phyloP scores from a whole-genome alignment of 1,139 yeast genomes.

The Sugiyamaella paludigena region DNA sequence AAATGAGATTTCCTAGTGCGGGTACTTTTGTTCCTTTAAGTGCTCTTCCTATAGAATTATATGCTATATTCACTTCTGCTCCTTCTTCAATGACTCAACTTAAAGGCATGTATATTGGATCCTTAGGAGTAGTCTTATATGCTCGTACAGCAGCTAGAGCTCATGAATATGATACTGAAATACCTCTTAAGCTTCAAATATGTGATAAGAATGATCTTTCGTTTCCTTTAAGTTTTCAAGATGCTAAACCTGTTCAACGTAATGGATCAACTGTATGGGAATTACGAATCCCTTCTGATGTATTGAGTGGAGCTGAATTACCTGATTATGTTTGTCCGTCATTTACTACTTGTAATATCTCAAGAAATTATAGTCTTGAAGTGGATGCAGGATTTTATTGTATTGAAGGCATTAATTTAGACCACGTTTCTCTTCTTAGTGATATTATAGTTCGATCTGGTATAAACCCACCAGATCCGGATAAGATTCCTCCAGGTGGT shows the following conservation, averaged over 20 bases:
- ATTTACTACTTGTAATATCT: constrained; percentile 57
- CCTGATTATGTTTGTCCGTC: constrained; percentile 55
- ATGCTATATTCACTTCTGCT: constrained; percentile 22
- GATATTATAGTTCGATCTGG: constrained; percentile 29
- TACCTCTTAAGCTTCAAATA: constrained; percentile 22
- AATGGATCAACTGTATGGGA: constrained; percentile 23
- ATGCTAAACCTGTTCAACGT: constrained; percentile 16
- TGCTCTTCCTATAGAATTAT: constrained; percentile 29
- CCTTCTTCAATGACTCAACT: constrained; percentile 19
- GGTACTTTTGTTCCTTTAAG: constrained; percentile 27
- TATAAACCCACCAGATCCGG: constrained; percentile 15
- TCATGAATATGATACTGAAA: constrained; percentile 25
- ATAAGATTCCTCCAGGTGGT: constrained; percentile 2
- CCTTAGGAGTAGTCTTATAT: constrained; percentile 26
- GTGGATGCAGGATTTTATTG: constrained; percentile 48
- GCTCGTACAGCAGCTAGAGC: constrained; percentile 33
- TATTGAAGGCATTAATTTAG: constrained; percentile 29
- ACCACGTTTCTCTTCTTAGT: constrained; percentile 24
- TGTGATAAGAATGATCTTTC: constrained; percentile 19
- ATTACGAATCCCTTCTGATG: constrained; percentile 21
- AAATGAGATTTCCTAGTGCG: constrained; percentile 29
- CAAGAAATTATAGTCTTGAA: constrained; percentile 47
- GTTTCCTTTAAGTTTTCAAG: constrained; percentile 15
- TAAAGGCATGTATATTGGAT: constrained; percentile 22
- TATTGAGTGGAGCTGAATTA: constrained; percentile 41